Evolutionary conservation across 305 asterid species (phyloP).

Genomic region (Euphrasia arctica): DNA sequence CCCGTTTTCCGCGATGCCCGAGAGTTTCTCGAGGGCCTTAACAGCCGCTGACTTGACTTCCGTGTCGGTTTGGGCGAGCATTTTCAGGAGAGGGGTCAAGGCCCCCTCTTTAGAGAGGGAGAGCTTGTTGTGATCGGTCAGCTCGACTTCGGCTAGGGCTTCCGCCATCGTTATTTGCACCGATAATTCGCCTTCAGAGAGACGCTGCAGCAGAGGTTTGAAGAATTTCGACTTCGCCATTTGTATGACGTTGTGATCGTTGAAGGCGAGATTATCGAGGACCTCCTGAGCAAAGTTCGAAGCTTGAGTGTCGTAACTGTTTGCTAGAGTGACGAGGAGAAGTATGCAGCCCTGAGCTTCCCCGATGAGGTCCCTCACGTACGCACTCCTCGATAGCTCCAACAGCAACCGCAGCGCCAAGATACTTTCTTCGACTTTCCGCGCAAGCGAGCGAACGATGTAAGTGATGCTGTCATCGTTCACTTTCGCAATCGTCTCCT

Average conservation of each 20-base stretch:
- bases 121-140: constrained; percentile 9
- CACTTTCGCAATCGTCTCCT: constrained; percentile 43
- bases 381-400: constrained; percentile 37
- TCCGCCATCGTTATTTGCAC: constrained; percentile 3
- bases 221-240: constrained; percentile 49
- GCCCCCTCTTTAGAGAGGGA: not conserved
- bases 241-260: constrained; percentile 39
- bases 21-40: not conserved
- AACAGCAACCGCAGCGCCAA: constrained; percentile 42
- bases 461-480: constrained; percentile 32
- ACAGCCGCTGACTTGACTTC: not conserved
- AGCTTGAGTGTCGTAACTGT: constrained; percentile 43
- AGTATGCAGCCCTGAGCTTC: constrained; percentile 49
- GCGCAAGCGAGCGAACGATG: constrained; percentile 46
- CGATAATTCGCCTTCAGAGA: constrained; percentile 36
- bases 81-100: not conserved
- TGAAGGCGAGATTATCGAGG: constrained; percentile 36
- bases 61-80: not conserved
- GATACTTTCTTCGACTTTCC: constrained; percentile 46
- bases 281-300: constrained; percentile 35
- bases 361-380: constrained; percentile 35
- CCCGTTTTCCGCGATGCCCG: constrained; percentile 2
- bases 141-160: not conserved
- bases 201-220: constrained; percentile 40
- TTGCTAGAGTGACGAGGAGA: constrained; percentile 43